These are phyloP conservation scores for Globisporangium nodosum DNA, from an alignment of 352 stramenopile genomes.

Conservation along the genomic window DNA sequence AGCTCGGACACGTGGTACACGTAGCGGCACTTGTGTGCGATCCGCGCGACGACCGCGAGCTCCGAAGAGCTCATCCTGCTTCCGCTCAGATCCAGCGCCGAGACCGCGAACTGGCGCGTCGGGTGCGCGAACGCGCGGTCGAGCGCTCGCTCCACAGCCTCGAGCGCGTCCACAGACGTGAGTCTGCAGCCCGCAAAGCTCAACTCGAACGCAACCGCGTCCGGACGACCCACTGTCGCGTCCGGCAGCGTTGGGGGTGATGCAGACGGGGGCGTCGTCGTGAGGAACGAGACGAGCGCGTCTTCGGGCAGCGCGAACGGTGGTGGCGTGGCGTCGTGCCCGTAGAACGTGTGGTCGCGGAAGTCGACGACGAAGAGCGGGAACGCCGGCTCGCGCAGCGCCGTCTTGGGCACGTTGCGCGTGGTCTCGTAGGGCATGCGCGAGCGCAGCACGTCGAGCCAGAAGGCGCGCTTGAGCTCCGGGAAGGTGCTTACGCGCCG, in stretches of 20 bases:
- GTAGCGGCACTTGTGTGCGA: constrained; percentile 1
- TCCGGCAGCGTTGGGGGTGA: background rate
- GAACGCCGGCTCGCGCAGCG: background rate
- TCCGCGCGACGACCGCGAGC: constrained; percentile 9
- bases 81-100: constrained; percentile 6
- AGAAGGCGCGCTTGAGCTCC: constrained; percentile 8
- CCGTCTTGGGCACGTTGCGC: background rate
- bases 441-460: constrained; percentile 4
- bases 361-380: constrained; percentile 4
- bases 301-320: background rate
- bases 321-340: background rate
- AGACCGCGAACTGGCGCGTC: background rate
- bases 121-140: constrained; percentile 5
- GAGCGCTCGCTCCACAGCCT: background rate
- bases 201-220: background rate
- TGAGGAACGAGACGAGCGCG: background rate
- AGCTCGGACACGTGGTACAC: constrained; percentile 3
- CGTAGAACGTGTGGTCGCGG: background rate
- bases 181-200: background rate
- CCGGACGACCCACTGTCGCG: too few relatives aligned
- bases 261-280: background rate
- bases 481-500: background rate
- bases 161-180: background rate
- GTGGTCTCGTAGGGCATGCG: background rate
- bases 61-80: constrained; percentile 1